Evolutionary conservation across 352 stramenopile species (phyloP).

Genomic region (Phytopythium kandeliae): DNA sequence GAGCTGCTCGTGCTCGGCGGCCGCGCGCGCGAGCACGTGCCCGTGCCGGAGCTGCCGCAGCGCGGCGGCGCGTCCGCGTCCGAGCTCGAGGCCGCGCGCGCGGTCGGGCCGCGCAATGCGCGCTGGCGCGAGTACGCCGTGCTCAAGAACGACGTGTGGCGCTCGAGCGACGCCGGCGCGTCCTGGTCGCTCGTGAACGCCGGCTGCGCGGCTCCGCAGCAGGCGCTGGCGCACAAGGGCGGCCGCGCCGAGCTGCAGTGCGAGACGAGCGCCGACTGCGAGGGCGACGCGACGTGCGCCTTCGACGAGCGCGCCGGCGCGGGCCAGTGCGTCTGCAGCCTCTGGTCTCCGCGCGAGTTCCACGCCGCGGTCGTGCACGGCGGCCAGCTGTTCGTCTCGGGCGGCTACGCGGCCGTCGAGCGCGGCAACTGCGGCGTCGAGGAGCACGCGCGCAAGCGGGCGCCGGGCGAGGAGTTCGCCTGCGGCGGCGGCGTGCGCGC

Average conservation of each 20-base stretch:
- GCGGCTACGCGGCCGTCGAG: constrained; percentile 58
- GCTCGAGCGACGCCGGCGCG: constrained; percentile 56
- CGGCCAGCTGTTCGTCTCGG: constrained; percentile 41
- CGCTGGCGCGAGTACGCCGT: constrained; percentile 64
- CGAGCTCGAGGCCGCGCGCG: constrained; percentile 7
- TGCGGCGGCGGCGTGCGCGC: constrained; percentile 56
- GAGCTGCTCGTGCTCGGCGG: constrained; percentile 59
- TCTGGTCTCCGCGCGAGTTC: constrained; percentile 74
- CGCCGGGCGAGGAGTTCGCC: constrained; percentile 52
- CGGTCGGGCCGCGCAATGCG: constrained; percentile 22
- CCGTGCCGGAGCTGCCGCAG: constrained; percentile 41
- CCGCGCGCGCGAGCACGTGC: constrained; percentile 52
- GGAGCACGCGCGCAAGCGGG: constrained; percentile 40
- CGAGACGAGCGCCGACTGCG: constrained; percentile 57
- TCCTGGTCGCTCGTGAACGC: constrained; percentile 73
- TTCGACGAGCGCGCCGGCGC: constrained; percentile 38
- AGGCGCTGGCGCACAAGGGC: constrained; percentile 41
- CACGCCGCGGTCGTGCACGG: constrained; percentile 48
- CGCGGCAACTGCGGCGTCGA: constrained; percentile 62
- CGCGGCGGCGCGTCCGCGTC: constrained; percentile 27
- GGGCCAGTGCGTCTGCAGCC: constrained; percentile 61
- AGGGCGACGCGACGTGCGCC: constrained; percentile 51
- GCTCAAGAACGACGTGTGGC: constrained; percentile 79
- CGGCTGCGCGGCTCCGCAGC: constrained; percentile 53
- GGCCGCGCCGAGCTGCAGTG: constrained; percentile 41